These are phyloP conservation scores for Zelonia costaricensis DNA, from an alignment of 208 protist genomes.

Conservation along the genomic window DNA sequence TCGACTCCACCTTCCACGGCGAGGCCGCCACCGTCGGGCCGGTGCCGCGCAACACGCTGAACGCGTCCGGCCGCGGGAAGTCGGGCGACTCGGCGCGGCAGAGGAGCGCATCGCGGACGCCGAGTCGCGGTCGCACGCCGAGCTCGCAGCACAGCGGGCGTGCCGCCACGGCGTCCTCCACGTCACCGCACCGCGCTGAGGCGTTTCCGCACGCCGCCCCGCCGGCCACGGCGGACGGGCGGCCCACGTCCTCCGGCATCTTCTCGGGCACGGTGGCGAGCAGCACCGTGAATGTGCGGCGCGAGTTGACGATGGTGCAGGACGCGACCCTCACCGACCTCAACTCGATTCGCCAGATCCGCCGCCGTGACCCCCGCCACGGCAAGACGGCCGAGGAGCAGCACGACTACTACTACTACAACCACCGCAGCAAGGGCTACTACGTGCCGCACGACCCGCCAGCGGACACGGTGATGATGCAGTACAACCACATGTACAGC, in stretches of 20 bases:
- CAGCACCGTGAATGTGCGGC: constrained; percentile 39
- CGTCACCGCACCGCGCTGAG: not conserved
- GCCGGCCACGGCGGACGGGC: not conserved
- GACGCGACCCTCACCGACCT: constrained; percentile 45
- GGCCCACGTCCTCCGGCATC: constrained; percentile 1
- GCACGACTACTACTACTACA: constrained; percentile 80
- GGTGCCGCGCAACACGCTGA: constrained; percentile 31
- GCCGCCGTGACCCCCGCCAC: constrained; percentile 51
- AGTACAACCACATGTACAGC: constrained; percentile 88
- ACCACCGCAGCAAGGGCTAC: constrained; percentile 84
- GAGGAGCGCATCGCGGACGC: not conserved
- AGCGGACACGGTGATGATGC: constrained; percentile 48
- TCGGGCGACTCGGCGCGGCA: not conserved
- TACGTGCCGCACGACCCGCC: constrained; percentile 70
- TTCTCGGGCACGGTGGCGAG: constrained; percentile 19
- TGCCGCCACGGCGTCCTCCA: not conserved
- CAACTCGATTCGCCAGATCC: constrained; percentile 31
- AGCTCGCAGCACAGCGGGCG: not conserved
- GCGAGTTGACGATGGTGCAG: constrained; percentile 66
- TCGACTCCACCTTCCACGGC: constrained; percentile 48
- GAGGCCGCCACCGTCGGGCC: constrained; percentile 34
- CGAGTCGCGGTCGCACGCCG: not conserved
- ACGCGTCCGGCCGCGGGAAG: not conserved
- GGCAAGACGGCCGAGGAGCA: constrained; percentile 32
- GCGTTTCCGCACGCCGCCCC: not conserved